phyloP scores from a whole-genome alignment of 345 rosid species.

The Camelina sativa region DNA sequence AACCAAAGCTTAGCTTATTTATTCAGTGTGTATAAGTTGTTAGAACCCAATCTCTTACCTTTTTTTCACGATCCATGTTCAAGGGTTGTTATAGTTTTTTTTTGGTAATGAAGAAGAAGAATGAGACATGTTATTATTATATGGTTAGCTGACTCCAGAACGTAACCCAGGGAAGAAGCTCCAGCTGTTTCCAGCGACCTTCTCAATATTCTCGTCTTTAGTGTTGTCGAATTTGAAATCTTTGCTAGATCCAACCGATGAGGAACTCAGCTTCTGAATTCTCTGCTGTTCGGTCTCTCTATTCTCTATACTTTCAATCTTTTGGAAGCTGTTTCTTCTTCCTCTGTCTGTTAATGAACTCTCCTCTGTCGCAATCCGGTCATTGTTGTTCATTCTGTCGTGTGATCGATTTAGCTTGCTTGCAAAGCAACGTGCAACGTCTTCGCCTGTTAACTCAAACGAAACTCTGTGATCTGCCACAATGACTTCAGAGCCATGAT shows the following conservation, averaged over 20 bases:
- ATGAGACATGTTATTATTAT: not conserved
- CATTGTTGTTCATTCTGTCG: constrained; percentile 41
- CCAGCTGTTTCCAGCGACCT: constrained; percentile 78
- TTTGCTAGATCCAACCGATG: constrained; percentile 75
- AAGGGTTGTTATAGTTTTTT: not conserved
- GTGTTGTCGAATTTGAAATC: constrained; percentile 85
- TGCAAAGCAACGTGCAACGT: constrained; percentile 87
- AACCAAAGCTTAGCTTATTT: constrained; percentile 34
- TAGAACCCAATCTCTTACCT: constrained; percentile 24
- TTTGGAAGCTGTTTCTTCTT: constrained; percentile 35
- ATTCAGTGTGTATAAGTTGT: constrained; percentile 42
- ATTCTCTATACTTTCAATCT: constrained; percentile 44
- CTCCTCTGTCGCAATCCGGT: constrained; percentile 34
- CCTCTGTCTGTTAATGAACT: constrained; percentile 9
- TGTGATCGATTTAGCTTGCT: constrained; percentile 47
- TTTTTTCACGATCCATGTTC: constrained; percentile 15
- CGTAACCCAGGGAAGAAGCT: constrained; percentile 84
- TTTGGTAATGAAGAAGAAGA: constrained; percentile 23
- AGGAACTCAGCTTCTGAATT: constrained; percentile 55
- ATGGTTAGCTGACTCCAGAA: constrained; percentile 66
- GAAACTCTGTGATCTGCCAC: constrained; percentile 74
- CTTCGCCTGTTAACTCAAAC: constrained; percentile 93
- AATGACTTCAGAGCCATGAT: constrained; percentile 49
- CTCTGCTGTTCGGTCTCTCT: constrained; percentile 50
- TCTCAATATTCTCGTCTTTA: constrained; percentile 61